Base-by-base conservation (phyloP, 2,329 filamentous ascomycete genomes). In the Cryphonectria parasitica region DNA sequence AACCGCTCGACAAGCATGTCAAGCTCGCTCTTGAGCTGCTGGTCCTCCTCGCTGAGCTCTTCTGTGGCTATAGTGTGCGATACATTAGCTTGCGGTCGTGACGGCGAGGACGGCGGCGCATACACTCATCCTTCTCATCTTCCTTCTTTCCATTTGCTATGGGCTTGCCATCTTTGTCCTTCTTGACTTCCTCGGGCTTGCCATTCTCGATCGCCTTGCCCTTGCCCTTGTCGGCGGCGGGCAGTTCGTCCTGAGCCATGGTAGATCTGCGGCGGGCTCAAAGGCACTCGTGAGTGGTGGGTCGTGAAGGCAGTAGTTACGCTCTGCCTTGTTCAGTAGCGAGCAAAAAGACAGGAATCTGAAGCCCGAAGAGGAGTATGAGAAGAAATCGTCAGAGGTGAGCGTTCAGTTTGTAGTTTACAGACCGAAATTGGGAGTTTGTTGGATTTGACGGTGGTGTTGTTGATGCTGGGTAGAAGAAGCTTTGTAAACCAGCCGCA, bases 1-100 rank as follows among this genome's bases (percentile, higher is more conserved):
- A 99, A 86, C 79, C 96, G 90, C 84, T 99, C 96, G 11, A 98
- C 95, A 67, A 99, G 89, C 95, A 98, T 97, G 75, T 99, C 96
- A 73, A 99, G 90, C 83, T 99, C 96, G 79, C 88, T 95, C 87
- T 99, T 99, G 79, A 99, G 90, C 85, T 98, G 95, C 83, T 98
- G 95, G 75, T 99, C 96, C 82, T 99, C 96, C 78, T 99, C 96
- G 78, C 88, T 99, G 76, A 99, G 91, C 83, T 99, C 96, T 83
- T 98, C 95, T 84, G 87, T 80, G 78, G 81, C 83, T 82, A 73
- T 60, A 67, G 39, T 72, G 66, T n/a, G 41, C 69, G 64, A 75
- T 82, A 76, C 70, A 78, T 85, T 77, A 85, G 80, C 75, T 73
- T 77, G 74, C 77, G 75, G 70, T 68, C 34, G 58, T 62, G 69